These are phyloP conservation scores for Boletus pseudopeckii DNA, from an alignment of 768 basidiomycete species.

Conservation along the genomic window DNA sequence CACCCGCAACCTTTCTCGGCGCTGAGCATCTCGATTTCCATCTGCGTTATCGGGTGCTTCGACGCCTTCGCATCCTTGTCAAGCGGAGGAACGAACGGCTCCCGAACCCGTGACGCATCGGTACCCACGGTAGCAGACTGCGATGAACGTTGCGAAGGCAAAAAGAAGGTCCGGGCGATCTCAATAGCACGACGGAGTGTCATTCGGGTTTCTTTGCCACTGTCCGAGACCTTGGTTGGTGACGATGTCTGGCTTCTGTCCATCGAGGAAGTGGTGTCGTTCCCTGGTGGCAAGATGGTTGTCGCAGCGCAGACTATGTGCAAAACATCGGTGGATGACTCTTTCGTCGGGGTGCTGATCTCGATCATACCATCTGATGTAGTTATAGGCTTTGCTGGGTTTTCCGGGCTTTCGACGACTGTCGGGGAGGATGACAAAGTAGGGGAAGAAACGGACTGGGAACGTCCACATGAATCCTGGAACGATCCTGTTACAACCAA, in stretches of 20 bases:
- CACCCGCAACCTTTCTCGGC: not conserved
- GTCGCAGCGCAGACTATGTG: not conserved
- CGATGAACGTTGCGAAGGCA: not conserved
- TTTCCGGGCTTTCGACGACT: not conserved
- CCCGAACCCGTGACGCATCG: not conserved
- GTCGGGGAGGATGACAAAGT: not conserved
- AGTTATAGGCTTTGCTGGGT: not conserved
- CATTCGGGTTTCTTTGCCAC: not conserved
- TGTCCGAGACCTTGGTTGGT: not conserved
- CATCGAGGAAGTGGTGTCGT: not conserved
- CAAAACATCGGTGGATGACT: not conserved
- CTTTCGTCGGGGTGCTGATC: too few species aligned
- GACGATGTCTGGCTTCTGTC: not conserved
- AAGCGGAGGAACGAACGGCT: conserved; percentile 2
- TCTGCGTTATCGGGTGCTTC: not conserved
- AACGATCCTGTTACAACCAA: not conserved
- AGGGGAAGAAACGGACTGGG: not conserved
- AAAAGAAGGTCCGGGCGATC: not conserved
- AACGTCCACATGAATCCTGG: not conserved
- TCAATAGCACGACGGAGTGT: not conserved
- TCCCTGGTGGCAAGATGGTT: not conserved
- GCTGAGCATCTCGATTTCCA: conserved; percentile 12
- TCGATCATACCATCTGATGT: not conserved
- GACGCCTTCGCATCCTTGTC: not conserved
- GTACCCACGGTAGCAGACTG: not conserved